Percentiles rank a stretch among this genome's conserved stretches.
Evolutionary conservation across 148 eudicot species (phyloP).

Genomic region (Silene uniflora): DNA sequence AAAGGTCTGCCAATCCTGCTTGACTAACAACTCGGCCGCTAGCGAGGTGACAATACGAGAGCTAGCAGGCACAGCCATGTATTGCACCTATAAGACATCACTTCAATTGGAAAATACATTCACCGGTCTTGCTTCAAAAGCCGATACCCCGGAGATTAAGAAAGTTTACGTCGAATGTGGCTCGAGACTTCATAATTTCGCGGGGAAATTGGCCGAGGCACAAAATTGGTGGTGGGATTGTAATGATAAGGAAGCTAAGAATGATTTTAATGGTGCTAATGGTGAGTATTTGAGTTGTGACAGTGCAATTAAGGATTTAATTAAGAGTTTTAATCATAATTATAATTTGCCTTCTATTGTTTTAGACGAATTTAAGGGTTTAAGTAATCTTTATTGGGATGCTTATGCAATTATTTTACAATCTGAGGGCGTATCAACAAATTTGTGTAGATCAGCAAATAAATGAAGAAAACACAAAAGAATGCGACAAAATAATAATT

Average conservation of each 20-base stretch:
- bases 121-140: background rate
- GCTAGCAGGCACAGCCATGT: constrained; percentile 9
- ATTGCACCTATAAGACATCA: constrained; percentile 7
- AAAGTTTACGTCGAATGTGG: background rate
- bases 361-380: background rate
- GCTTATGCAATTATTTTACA: constrained; percentile 7
- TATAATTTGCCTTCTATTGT: background rate
- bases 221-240: constrained; percentile 9
- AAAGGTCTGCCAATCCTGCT: background rate
- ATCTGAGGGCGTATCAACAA: no score
- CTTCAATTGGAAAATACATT: background rate
- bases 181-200: background rate
- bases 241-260: constrained; percentile 5
- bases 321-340: background rate
- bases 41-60: constrained; percentile 1
- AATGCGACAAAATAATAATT: no score
- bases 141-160: background rate
- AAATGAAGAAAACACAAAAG: no score
- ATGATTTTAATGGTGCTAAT: constrained; percentile 10
- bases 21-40: constrained; percentile 4
- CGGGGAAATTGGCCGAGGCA: background rate
- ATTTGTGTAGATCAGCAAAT: no score
- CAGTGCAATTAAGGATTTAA: background rate
- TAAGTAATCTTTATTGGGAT: constrained; percentile 2
- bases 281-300: constrained; percentile 2